Base-by-base conservation (phyloP, 2,329 filamentous ascomycete genomes). In the Fusarium veterinarium region DNA sequence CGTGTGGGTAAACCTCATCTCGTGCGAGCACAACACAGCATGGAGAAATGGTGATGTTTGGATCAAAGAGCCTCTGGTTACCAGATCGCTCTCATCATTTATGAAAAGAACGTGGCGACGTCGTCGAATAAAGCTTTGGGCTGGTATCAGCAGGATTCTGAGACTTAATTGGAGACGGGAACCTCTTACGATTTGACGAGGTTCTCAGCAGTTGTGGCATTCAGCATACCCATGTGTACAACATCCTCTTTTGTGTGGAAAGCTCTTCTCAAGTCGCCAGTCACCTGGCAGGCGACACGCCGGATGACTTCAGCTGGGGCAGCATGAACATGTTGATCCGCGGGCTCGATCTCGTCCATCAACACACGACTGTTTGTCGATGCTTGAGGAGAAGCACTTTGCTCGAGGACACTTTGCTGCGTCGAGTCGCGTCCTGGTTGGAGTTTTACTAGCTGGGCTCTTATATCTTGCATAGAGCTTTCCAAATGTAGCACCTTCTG, bases 21-120 rank as follows among this genome's bases (percentile, higher is more conserved):
- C 82, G 25, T 83, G 80, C 8, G 84, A 65, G 60, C 82, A 84
- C 67, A 82, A 83, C 3, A 83, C 82, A 28, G 80, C 80, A 48
- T 81, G 81, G 16, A 84, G 70, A 60, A 84, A 84, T 2, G 82
- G 80, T 1, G 83, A 84, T 7, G 79, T 76, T 20, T 76, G 75
- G 8, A 79, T 79, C 20, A 80, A 62, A 11, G 78, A 78, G 19
- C 72, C 67, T 33, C 68, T 56, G 2, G 60, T 53, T 4, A 67
- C 45, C 9, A 75, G 53, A n/a, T 73, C 72, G 5, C 33, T 57
- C 28, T 67, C 69, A 4, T 35, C 46, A 3, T 60, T 59, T 16
- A 75, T 55, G 3, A 71, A 42, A n/a, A 75, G 60, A 20, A 66
- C 58, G 20, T 73, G 64, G 9, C 63, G 55, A 11, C 61, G 67